Base-by-base conservation (phyloP, 1,284 basidiomycete species). In the Ustilago hordei region DNA sequence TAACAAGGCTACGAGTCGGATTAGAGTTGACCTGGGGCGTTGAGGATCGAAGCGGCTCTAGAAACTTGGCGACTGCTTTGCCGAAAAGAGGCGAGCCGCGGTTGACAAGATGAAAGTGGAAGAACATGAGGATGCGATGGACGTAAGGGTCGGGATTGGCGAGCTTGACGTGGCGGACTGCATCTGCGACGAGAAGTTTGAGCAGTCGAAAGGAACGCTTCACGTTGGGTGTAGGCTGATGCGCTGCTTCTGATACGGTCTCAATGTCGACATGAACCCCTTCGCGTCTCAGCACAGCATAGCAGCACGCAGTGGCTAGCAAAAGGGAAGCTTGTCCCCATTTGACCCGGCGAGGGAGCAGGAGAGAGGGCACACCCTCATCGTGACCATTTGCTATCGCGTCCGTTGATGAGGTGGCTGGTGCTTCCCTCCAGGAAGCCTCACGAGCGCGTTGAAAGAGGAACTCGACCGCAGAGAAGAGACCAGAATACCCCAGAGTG, bases 281-380 rank as follows among this genome's bases (percentile, higher is more conserved):
- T 55, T 69, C 48, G 3, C 69, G 62, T 9, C 75, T 57, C 17
- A 77, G 28, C 13, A 77, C 67, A 31, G 57, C 69, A 32, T 69
- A 77, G 57, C 75, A 77, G 56, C 75, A 77, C 19, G 75, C 75
- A 2, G 69, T 56, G n/a, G 75, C 75, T 2, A 77, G 55, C 4
- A 45, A 32, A 19, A 65, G 41, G 7, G 75, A 66, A 12, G 45
- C 36, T 11, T 41, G 52, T 9, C 75, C 75, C 75, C 75, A 77
- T 8, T 39, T 59, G 43, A 77, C 60, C 12, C 60, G 48, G 35
- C 54, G 68, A n/a, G 55, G 31, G 1, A 38, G 34, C 11, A 60
- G n/a, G 36, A 52, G 45, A 17, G 57, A 13, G 19, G 56, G 64
- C n/a, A 63, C 31, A 13, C 31, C 31, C 7, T 19, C 7, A 45